These are phyloP conservation scores for Boletus huronensis DNA, from an alignment of 768 basidiomycete genomes.

Conservation along the genomic window DNA sequence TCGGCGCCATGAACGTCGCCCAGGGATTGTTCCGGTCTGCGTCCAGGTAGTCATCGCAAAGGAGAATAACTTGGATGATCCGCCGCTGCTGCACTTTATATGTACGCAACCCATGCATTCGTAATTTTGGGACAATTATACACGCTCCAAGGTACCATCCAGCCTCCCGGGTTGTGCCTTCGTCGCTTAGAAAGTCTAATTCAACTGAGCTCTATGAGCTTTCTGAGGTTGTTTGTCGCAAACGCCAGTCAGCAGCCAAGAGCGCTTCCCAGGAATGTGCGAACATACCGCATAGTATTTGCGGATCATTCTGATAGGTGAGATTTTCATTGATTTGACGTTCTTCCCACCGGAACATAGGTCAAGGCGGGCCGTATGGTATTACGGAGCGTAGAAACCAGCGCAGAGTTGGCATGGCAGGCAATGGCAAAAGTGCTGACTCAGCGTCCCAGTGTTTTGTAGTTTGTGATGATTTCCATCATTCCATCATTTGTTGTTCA, in stretches of 20 bases:
- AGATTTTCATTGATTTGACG: neutral
- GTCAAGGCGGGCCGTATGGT: neutral
- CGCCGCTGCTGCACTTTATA: neutral
- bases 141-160: neutral
- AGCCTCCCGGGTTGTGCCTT: neutral
- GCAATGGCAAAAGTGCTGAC: no score
- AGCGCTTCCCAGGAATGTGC: neutral
- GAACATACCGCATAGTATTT: neutral
- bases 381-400: no score
- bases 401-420: no score
- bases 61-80: neutral
- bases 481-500: no score
- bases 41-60: neutral
- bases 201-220: no score
- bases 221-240: neutral
- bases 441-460: no score
- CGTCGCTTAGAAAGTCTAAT: neutral
- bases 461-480: no score
- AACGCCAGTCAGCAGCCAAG: no score
- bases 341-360: neutral
- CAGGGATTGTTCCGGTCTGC: neutral
- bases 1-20: conserved; percentile 1
- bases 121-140: neutral
- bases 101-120: neutral
- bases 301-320: neutral